Percentiles rank a stretch among this genome's conserved stretches.
phyloP scores from a whole-genome alignment of 176 grass and related monocot species.

The Raddia guianensis region DNA sequence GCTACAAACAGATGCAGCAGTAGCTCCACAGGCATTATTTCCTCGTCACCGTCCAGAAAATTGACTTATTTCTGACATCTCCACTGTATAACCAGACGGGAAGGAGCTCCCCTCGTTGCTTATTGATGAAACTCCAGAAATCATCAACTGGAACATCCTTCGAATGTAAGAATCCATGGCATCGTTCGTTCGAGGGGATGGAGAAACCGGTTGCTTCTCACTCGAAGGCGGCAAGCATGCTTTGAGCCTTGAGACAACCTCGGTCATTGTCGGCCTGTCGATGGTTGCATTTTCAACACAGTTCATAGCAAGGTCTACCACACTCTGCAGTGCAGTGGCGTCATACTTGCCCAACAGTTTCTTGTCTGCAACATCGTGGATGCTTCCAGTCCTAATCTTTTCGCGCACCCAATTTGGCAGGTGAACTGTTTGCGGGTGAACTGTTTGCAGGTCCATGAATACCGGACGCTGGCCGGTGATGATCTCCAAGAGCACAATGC shows the following conservation, averaged over 20 bases:
- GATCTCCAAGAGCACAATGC: constrained; percentile 24
- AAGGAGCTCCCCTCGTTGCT: not conserved
- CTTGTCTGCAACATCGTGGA: constrained; percentile 13
- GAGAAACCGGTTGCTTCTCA: not conserved
- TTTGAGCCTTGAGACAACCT: constrained; percentile 30
- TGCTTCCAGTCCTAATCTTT: constrained; percentile 4
- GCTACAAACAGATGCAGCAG: not conserved
- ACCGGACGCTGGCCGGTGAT: not conserved
- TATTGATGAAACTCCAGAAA: not conserved
- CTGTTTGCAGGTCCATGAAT: not conserved
- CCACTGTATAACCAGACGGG: not conserved
- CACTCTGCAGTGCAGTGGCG: not conserved
- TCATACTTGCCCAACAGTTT: constrained; percentile 16
- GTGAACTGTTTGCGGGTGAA: constrained; percentile 3
- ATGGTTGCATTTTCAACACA: not conserved
- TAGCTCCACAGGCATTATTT: not conserved
- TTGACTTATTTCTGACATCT: not conserved
- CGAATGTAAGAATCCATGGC: not conserved
- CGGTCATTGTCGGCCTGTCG: constrained; percentile 21
- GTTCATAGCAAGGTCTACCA: constrained; percentile 26
- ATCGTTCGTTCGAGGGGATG: not conserved
- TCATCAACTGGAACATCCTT: constrained; percentile 8
- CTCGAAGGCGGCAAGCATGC: not conserved
- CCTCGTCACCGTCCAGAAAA: not conserved
- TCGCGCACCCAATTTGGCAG: constrained; percentile 27